Base-by-base conservation (phyloP, 2,329 filamentous ascomycete species). In the Cytospora mali region DNA sequence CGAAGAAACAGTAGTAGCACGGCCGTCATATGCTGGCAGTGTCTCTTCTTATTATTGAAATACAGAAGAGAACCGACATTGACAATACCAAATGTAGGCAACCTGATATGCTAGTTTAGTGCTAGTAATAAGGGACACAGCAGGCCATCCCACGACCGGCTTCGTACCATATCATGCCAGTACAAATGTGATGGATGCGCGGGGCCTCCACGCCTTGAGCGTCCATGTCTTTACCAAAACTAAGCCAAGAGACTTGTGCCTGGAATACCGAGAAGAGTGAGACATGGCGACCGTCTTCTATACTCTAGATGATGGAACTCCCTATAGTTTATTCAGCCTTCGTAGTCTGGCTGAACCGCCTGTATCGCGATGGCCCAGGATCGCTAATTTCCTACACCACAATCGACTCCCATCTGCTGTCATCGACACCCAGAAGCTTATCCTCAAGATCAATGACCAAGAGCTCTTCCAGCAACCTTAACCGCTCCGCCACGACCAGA, bases 391-490 rank as follows among this genome's bases (percentile, higher is more conserved):
- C 55, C 55, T 61, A 50, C n/a, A 60, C 64, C n/a, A 60, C 35
- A 21, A 61, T 62, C 13, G 29, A 27, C 10, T 46, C 31, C 66
- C 65, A 68, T 49, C 59, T 49, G 10, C 51, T 29, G 33, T 62
- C 55, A n/a, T 48, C 62, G 16, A 65, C 62, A 55, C 56, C 61
- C 10, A 69, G 21, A 68, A 69, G 68, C 6, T 70, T 71, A 39
- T 69, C 75, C 58, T 82, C 76, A 49, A 80, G 70, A 71, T 84
- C 81, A 2, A 75, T 71, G 16, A 67, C 59, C 69, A 81, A 76
- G 69, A 75, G 71, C 31, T 76, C 77, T 7, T 64, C 71, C 53
- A 86, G 70, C 66, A 84, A 68, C 42, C 70, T 73, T 31, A 68
- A 69, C 13, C 82, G 75, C 70, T 84, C 82, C 6, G 75, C 69